A percentile compares a stretch with the other conserved stretches of the same genome.
phyloP scores from a whole-genome alignment of 345 rosid genomes.

The Iberis pinnata region DNA sequence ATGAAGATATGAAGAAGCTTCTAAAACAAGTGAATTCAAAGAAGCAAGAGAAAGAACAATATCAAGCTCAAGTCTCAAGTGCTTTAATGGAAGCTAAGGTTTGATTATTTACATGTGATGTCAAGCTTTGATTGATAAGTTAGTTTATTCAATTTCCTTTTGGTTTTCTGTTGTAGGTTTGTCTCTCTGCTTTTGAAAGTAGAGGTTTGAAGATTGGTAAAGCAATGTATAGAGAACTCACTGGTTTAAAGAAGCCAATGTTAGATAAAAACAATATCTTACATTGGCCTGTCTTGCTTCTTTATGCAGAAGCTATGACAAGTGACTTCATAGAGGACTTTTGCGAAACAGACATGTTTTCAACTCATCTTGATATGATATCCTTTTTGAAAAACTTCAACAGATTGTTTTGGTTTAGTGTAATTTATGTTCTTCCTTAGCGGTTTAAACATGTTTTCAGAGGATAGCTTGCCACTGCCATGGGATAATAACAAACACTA shows the following conservation, averaged over 20 bases:
- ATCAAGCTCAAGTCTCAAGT: slow-evolving; percentile 49
- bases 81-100: slow-evolving; percentile 70
- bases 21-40: slow-evolving; percentile 40
- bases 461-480: slow-evolving; percentile 54
- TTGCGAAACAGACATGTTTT: slow-evolving; percentile 75
- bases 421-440: slow-evolving; percentile 40
- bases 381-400: slow-evolving; percentile 54
- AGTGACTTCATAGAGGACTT: slow-evolving; percentile 89
- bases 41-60: slow-evolving; percentile 53
- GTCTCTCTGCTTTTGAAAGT: slow-evolving; percentile 56
- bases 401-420: background rate
- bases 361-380: slow-evolving; percentile 80
- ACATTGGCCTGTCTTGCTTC: slow-evolving; percentile 86
- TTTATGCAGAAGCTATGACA: slow-evolving; percentile 86
- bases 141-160: background rate
- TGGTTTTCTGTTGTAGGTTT: slow-evolving; percentile 37
- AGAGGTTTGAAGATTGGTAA: slow-evolving; percentile 75
- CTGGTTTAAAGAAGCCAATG: slow-evolving; percentile 63
- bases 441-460: slow-evolving; percentile 70
- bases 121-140: background rate
- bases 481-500: slow-evolving; percentile 72
- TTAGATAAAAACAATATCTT: slow-evolving; percentile 64
- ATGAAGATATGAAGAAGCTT: slow-evolving; percentile 67
- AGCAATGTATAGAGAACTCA: slow-evolving; percentile 66
- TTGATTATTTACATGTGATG: slow-evolving; percentile 16